Base-by-base conservation (phyloP, 1,139 yeast species). In the Lipomyces yarrowii region DNA sequence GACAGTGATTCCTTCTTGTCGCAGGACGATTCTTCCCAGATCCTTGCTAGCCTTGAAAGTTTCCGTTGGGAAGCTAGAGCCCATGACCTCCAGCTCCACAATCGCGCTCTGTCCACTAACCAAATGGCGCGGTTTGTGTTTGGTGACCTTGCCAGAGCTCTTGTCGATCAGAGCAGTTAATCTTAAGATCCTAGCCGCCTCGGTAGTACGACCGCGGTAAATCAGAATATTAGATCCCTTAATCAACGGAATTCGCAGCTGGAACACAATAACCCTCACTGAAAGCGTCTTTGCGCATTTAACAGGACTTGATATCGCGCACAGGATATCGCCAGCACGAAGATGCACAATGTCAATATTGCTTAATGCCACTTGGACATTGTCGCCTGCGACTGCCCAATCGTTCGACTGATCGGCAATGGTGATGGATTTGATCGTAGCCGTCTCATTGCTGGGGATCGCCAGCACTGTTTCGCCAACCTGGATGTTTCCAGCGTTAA, bases 1-100 rank as follows among this genome's bases (percentile, higher is more conserved):
- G 60, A 94, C 84, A 0, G 98, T 91, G 37, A 81, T 75, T 1
- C 98, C 98, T 72, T 91, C 97, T 73, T 89, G 86, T 74, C 99
- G 86, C 57, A 94, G 78, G 7, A 96, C 94, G 32, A 94, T 81
- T 73, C 97, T 83, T 1, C 98, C 97, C 59, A 94, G 79, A 54
- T 85, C 85, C 71, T 83, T 83, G 74, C 87, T 87, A 59, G 87
- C 85, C 13, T 78, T 79, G 72, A 83, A 88, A 30, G 82, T 81
- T 39, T 91, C 82, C 60, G 91, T 74, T 1, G 97, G 96, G 52
- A 89, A 77, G 33, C 76, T 68, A 7, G 76, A 83, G 33, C 83
- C 86, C 26, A 82, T 79, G 4, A 91, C 77, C 71, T 86, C 88
- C 55, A 93, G 81, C 64, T 86, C 90, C 1, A 92, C 91, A 7